Base-by-base conservation (phyloP, 768 basidiomycete species). In the Gautieria morchelliformis region DNA sequence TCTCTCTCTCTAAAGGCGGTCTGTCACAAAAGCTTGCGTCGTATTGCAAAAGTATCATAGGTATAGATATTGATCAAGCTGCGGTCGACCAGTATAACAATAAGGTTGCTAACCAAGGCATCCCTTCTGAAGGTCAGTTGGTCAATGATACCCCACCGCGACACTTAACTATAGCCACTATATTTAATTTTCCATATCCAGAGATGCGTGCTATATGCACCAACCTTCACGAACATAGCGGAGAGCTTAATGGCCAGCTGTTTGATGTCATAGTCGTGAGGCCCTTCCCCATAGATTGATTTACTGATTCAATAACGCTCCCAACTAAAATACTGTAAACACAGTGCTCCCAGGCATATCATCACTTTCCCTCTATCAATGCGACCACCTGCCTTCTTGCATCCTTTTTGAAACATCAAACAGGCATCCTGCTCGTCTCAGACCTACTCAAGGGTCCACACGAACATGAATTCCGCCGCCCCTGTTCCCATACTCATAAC, bases 261-360 rank as follows among this genome's bases (percentile, higher is more conserved):
- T 91, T 89, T 61, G 87, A 92, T 65, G 75, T 87, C 41, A 71
- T 87, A 58, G 77, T 84, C 7, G 89, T 90, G 65, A 64, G 85
- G 27, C 5, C 27, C 71, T 19, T 51, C n/a, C 15, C 15, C 45
- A 11, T 20, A 45, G 27, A 52, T 1, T 24, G 37, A 14, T 45
- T 5, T 22, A 24, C 39, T 35, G 48, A 41, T 17, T 19, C 17
- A 41, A 39, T n/a, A 14, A 17, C 5, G 27, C 27, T 37, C 35
- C 9, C 14, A 37, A 52, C 6, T 19, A 32, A 53, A 52, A 45
- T 17, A 44, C 9, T 9, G 5, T 44, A 14, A 5, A 27, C 5
- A 37, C 59, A 89, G 87, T 89, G 86, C 62, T 72, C 77, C 9
- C 69, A 72, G 27, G 72, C 85, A 1, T 87, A 84, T 63, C 85